Percentiles rank a stretch among this genome's conserved stretches.
Conservation (phyloP, 1,139 yeast genomes). For the Suhomyces terraborum region DNA sequence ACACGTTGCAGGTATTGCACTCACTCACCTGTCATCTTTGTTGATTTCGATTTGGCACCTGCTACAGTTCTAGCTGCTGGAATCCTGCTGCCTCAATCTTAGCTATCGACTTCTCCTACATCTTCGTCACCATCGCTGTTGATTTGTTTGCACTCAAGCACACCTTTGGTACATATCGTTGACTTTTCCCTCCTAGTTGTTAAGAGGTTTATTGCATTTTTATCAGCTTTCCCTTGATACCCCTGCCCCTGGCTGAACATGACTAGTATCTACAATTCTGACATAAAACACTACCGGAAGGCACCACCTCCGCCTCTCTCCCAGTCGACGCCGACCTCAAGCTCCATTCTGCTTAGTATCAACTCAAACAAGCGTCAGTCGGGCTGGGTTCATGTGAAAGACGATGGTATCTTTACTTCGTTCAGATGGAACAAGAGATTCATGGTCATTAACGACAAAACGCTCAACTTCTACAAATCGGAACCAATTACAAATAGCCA, state of each 20-base stretch:
- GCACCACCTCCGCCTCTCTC: constrained; percentile 37
- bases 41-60: no score
- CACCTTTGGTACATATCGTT: no score
- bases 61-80: no score
- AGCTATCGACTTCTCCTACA: no score
- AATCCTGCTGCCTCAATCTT: no score
- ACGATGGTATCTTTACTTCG: constrained; percentile 78
- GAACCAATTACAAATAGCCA: constrained; percentile 42
- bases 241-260: constrained; percentile 18
- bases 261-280: constrained; percentile 54
- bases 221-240: not conserved
- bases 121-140: no score
- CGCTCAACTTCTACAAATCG: constrained; percentile 71
- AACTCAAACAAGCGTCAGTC: constrained; percentile 38
- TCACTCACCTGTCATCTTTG: no score
- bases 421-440: constrained; percentile 92
- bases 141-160: no score
- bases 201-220: not conserved
- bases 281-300: constrained; percentile 45
- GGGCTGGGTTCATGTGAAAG: constrained; percentile 93
- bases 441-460: constrained; percentile 73
- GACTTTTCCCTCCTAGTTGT: not conserved
- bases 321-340: constrained; percentile 5
- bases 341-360: constrained; percentile 24
- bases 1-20: no score